These are phyloP conservation scores for Erigeron philadelphicus DNA, from an alignment of 140 eudicot genomes.

Conservation along the genomic window DNA sequence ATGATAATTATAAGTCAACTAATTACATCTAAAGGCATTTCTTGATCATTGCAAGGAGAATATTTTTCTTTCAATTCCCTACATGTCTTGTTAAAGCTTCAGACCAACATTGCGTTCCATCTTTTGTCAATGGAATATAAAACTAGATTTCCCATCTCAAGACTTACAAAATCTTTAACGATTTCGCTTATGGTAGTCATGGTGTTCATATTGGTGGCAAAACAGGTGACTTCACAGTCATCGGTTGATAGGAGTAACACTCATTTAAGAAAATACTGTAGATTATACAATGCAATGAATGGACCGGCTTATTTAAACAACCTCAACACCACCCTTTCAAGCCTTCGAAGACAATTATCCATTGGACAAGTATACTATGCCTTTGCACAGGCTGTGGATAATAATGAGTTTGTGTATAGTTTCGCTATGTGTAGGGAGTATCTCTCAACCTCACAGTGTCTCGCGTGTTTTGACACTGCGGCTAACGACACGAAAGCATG, in stretches of 20 bases:
- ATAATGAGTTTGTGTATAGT: slow-evolving; percentile 22
- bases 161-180: too few species aligned
- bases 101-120: too few species aligned
- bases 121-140: too few species aligned
- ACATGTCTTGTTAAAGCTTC: too few species aligned
- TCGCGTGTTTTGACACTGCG: not conserved
- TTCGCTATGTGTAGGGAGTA: slow-evolving; percentile 14
- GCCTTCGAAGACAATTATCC: not conserved
- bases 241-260: not conserved
- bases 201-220: not conserved
- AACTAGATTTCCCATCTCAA: too few species aligned
- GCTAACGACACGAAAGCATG: slow-evolving; percentile 20
- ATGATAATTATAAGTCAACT: too few species aligned
- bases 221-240: not conserved
- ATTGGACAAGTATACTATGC: not conserved
- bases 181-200: not conserved
- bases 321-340: not conserved
- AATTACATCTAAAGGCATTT: too few species aligned
- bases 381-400: not conserved
- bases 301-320: not conserved
- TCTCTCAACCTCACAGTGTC: not conserved
- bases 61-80: too few species aligned
- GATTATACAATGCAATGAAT: not conserved
- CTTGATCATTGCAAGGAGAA: too few species aligned
- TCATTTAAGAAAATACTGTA: not conserved